A percentile compares a stretch with the other conserved stretches of the same genome.
These are phyloP conservation scores for Brassica rapa DNA, from an alignment of 345 rosid species.

Conservation along the genomic window DNA sequence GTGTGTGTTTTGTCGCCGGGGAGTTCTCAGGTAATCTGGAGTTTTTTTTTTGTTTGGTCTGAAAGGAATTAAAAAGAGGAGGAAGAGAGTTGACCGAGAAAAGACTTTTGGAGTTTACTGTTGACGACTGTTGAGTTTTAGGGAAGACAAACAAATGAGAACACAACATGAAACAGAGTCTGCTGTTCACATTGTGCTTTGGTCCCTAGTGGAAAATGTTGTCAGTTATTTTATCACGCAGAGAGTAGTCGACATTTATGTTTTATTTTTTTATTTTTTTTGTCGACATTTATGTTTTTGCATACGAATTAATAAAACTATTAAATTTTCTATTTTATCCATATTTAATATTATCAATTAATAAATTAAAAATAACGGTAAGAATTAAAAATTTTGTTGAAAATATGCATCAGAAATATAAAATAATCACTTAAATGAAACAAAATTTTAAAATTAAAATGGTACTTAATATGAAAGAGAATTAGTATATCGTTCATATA, in stretches of 20 bases:
- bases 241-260: not conserved
- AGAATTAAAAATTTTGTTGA: no score
- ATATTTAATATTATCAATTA: no score
- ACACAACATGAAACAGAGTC: conserved; percentile 1
- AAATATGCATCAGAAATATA: no score
- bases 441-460: no score
- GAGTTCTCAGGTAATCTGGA: not conserved
- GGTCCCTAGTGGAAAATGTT: not conserved
- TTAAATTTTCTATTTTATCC: no score
- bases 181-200: not conserved
- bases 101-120: conserved; percentile 1
- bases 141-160: not conserved
- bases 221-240: not conserved
- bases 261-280: no score
- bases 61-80: not conserved
- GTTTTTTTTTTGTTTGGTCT: not conserved
- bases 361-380: no score
- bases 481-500: no score
- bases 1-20: not conserved
- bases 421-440: no score
- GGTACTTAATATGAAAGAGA: no score
- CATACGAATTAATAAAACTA: no score
- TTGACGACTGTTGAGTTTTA: not conserved
- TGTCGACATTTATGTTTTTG: not conserved
- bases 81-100: conserved; percentile 1